These are phyloP conservation scores for Avena sativa DNA, from an alignment of 176 grass and related monocot species.

Conservation along the genomic window DNA sequence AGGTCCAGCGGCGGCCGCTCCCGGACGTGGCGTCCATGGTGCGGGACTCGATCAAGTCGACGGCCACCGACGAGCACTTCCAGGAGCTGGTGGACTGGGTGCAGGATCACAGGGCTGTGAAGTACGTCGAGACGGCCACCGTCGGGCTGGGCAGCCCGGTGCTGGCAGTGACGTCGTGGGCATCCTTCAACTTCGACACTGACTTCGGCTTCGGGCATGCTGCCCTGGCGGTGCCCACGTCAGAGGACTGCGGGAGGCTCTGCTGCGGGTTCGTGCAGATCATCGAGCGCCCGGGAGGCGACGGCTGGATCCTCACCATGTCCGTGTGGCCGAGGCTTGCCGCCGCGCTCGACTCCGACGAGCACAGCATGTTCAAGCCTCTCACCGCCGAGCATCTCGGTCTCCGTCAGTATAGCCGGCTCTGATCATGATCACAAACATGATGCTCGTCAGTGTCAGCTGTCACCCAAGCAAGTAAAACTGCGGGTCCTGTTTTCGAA, in stretches of 20 bases:
- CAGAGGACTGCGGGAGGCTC: neutral
- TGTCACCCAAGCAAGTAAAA: too few species aligned
- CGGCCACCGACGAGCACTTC: neutral
- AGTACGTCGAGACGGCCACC: neutral
- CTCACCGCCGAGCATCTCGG: neutral
- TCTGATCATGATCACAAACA: neutral
- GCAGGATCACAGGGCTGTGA: neutral
- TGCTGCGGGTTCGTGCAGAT: conserved; percentile 19
- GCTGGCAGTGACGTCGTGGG: conserved; percentile 27
- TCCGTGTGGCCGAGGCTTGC: neutral
- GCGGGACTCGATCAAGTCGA: neutral
- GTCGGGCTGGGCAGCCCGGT: neutral
- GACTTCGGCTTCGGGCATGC: conserved; percentile 55
- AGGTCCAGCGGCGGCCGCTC: neutral
- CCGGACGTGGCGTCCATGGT: neutral
- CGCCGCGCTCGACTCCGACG: neutral
- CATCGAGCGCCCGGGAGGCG: neutral
- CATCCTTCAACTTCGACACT: conserved; percentile 27
- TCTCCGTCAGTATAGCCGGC: neutral
- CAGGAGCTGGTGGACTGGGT: neutral
- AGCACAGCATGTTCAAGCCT: neutral
- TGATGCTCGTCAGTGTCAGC: too few species aligned
- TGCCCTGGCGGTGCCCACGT: conserved; percentile 19
- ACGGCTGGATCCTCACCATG: neutral
- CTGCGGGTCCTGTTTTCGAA: too few species aligned